These are phyloP conservation scores for Martiniozyma abietophila DNA, from an alignment of 805 yeast genomes.

Conservation along the genomic window DNA sequence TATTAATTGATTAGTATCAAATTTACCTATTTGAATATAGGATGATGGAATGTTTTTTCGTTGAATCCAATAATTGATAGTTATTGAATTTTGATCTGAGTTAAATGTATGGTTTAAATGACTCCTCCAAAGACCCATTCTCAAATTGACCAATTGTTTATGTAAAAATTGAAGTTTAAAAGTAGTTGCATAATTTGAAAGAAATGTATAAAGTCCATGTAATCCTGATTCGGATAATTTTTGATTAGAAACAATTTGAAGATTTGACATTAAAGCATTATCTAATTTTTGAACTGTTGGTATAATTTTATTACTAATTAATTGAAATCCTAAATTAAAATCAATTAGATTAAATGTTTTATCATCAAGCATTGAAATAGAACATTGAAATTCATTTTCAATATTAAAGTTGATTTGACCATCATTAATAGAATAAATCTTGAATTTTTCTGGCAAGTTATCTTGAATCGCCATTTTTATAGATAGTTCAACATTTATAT, in stretches of 20 bases:
- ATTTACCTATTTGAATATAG: constrained; percentile 52
- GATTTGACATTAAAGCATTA: constrained; percentile 26
- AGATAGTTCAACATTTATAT: constrained; percentile 64
- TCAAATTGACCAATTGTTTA: constrained; percentile 43
- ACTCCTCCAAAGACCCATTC: constrained; percentile 48
- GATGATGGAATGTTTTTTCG: constrained; percentile 38
- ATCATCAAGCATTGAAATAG: constrained; percentile 63
- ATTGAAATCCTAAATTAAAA: constrained; percentile 53
- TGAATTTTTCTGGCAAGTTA: constrained; percentile 56
- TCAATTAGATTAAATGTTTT: constrained; percentile 74
- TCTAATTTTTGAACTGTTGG: constrained; percentile 25
- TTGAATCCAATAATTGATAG: constrained; percentile 58
- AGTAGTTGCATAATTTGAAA: constrained; percentile 52
- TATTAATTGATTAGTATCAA: constrained; percentile 36
- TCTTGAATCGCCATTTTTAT: constrained; percentile 62
- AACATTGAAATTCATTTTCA: constrained; percentile 58
- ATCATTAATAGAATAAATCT: constrained; percentile 55
- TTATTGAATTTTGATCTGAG: constrained; percentile 43
- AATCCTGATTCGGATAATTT: constrained; percentile 39
- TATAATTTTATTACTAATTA: constrained; percentile 26
- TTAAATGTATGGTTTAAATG: constrained; percentile 50
- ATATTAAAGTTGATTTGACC: constrained; percentile 68
- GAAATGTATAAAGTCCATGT: constrained; percentile 42
- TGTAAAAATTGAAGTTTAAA: constrained; percentile 56
- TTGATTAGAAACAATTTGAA: constrained; percentile 50